A percentile compares a stretch with the other conserved stretches of the same genome.
Conservation (phyloP, 257 asterid genomes). For the Solanum clarkiae region DNA sequence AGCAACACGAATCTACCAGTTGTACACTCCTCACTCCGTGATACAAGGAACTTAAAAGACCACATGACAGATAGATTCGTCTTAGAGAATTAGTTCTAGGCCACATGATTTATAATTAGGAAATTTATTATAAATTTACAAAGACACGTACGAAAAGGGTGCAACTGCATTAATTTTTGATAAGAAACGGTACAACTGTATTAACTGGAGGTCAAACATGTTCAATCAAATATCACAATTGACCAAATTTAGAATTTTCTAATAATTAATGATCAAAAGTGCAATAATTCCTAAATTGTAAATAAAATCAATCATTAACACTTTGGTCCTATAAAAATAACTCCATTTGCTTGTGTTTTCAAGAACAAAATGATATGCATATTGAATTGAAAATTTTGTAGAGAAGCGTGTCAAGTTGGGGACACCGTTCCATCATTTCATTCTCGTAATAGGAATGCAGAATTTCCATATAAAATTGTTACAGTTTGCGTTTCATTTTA, state of each 20-base stretch:
- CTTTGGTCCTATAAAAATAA: background rate
- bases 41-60: background rate
- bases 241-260: background rate
- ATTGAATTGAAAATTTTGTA: background rate
- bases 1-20: background rate
- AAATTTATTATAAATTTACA: background rate
- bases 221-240: background rate
- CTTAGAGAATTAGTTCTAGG: background rate
- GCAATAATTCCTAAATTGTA: background rate
- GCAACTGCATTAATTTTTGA: background rate
- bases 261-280: no score
- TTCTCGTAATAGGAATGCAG: background rate
- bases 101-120: background rate
- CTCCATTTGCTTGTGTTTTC: background rate
- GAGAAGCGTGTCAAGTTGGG: background rate
- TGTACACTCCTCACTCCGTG: background rate
- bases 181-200: background rate
- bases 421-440: background rate
- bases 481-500: background rate
- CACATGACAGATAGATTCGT: background rate
- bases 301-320: background rate
- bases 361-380: background rate
- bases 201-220: background rate
- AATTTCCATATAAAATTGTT: background rate
- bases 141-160: background rate